These are phyloP conservation scores for Yamadazyma triangularis DNA, from an alignment of 1,139 yeast species.

Conservation along the genomic window DNA sequence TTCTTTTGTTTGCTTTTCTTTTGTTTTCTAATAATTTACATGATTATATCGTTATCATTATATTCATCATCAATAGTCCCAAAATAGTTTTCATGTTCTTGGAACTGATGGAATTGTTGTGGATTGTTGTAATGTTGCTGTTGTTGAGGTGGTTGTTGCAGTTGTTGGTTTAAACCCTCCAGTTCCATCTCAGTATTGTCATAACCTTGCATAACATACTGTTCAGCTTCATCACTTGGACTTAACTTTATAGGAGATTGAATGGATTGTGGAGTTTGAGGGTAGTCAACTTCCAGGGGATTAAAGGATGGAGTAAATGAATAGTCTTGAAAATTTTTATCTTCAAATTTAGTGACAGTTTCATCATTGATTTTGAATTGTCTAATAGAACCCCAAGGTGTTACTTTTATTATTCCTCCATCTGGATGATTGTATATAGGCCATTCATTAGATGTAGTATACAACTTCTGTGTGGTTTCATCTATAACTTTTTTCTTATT, in stretches of 20 bases:
- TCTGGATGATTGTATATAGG: conserved; percentile 61
- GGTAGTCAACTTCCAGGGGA: conserved; percentile 12
- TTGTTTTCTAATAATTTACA: background rate
- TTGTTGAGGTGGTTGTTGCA: background rate
- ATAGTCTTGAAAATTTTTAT: conserved; percentile 35
- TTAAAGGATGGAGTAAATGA: conserved; percentile 14
- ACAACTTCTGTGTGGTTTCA: conserved; percentile 17
- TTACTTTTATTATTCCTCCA: conserved; percentile 59
- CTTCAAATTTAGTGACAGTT: conserved; percentile 39
- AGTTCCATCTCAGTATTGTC: conserved; percentile 10
- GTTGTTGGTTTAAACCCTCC: conserved; percentile 1
- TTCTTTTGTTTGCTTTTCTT: no score
- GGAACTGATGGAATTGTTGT: conserved; percentile 16
- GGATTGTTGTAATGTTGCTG: background rate
- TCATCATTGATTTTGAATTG: conserved; percentile 35
- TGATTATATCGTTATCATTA: conserved; percentile 2
- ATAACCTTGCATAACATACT: conserved; percentile 39
- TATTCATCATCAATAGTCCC: conserved; percentile 26
- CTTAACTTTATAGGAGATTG: conserved; percentile 18
- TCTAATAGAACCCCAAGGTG: conserved; percentile 55
- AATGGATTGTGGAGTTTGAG: conserved; percentile 36
- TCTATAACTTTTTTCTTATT: conserved; percentile 23
- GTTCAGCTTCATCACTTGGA: conserved; percentile 39
- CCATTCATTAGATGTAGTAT: conserved; percentile 43
- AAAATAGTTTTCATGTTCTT: conserved; percentile 39